A percentile compares a stretch with the other conserved stretches of the same genome.
phyloP scores from a whole-genome alignment of 805 yeast genomes.

The Henningerozyma blattae region DNA sequence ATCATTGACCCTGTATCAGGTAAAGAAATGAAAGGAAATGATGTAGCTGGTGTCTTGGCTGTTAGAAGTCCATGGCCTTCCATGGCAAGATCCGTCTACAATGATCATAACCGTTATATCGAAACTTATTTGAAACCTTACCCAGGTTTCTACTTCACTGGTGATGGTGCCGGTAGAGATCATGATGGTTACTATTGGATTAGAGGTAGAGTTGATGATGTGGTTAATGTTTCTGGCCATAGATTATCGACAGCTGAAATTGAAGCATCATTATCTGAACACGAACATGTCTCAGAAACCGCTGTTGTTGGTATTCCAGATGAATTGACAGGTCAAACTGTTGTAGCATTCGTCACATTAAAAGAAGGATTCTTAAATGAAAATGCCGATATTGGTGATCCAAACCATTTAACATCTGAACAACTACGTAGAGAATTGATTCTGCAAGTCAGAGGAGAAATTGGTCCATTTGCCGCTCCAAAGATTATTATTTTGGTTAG shows the following conservation, averaged over 20 bases:
- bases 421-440: slow-evolving; percentile 49
- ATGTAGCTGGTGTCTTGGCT: slow-evolving; percentile 73
- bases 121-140: slow-evolving; percentile 79
- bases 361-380: slow-evolving; percentile 33
- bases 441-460: slow-evolving; percentile 58
- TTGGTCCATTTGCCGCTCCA: slow-evolving; percentile 83
- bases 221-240: slow-evolving; percentile 79
- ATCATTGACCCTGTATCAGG: slow-evolving; percentile 69
- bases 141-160: slow-evolving; percentile 74
- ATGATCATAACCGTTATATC: slow-evolving; percentile 58
- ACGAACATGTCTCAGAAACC: slow-evolving; percentile 56
- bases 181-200: slow-evolving; percentile 79
- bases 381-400: slow-evolving; percentile 20
- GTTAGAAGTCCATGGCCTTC: slow-evolving; percentile 73
- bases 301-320: slow-evolving; percentile 80
- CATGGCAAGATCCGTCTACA: slow-evolving; percentile 74
- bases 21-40: slow-evolving; percentile 51
- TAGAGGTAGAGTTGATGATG: slow-evolving; percentile 79
- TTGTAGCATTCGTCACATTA: slow-evolving; percentile 68
- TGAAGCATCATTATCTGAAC: slow-evolving; percentile 72
- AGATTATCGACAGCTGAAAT: slow-evolving; percentile 82
- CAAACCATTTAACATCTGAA: slow-evolving; percentile 23
- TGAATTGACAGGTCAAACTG: slow-evolving; percentile 80
- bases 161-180: slow-evolving; percentile 85
- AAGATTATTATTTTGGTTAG: slow-evolving; percentile 68